phyloP scores from a whole-genome alignment of 257 asterid genomes.

The Handroanthus guayacan region DNA sequence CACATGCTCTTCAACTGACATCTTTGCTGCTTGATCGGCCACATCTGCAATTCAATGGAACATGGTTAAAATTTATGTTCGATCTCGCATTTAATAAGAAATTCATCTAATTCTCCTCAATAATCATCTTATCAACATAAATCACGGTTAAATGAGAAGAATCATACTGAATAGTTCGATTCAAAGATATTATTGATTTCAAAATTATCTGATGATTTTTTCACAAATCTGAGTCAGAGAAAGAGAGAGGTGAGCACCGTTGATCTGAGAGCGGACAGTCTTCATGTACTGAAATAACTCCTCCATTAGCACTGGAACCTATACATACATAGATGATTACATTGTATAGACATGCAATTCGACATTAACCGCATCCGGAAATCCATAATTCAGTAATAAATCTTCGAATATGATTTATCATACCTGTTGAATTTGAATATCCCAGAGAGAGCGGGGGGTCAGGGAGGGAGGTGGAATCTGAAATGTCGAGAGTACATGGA shows the following conservation, averaged over 20 bases:
- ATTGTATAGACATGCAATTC: neutral
- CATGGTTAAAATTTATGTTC: constrained; percentile 15
- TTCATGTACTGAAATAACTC: constrained; percentile 82
- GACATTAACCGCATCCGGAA: neutral
- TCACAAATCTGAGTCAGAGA: constrained; percentile 18
- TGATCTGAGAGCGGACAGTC: constrained; percentile 85
- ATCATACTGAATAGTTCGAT: constrained; percentile 10
- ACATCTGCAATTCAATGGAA: constrained; percentile 62
- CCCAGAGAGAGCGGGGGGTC: neutral
- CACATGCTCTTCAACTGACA: constrained; percentile 83
- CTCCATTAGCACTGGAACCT: constrained; percentile 61
- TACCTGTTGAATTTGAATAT: constrained; percentile 23
- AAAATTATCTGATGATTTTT: constrained; percentile 4
- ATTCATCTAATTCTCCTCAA: constrained; percentile 23
- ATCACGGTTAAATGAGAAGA: constrained; percentile 19
- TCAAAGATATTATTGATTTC: neutral
- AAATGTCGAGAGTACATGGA: neutral
- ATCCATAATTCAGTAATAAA: neutral
- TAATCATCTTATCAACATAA: neutral
- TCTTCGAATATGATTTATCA: constrained; percentile 8
- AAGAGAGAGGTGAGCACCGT: constrained; percentile 54
- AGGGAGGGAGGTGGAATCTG: constrained; percentile 3
- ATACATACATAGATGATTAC: constrained; percentile 14
- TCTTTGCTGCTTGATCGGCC: constrained; percentile 88
- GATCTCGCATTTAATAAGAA: constrained; percentile 9